phyloP scores from a whole-genome alignment of 2,329 filamentous ascomycete species.

The Trichoderma hamatum region DNA sequence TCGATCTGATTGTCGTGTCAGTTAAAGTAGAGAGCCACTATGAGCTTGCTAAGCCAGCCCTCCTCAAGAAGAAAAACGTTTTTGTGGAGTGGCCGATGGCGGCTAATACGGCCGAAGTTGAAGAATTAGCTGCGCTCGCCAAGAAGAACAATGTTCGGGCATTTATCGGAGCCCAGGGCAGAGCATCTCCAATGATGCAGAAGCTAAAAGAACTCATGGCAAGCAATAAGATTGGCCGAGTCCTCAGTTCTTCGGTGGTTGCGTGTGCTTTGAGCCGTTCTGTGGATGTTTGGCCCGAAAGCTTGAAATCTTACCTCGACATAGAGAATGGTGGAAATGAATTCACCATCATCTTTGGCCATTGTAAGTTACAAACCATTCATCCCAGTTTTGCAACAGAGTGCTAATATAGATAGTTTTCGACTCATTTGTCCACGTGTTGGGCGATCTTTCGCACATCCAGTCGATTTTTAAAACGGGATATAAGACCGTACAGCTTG shows the following conservation, averaged over 20 bases:
- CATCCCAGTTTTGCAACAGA: neutral
- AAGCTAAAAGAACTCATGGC: slow-evolving; percentile 28
- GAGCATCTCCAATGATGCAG: slow-evolving; percentile 43
- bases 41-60: slow-evolving; percentile 31
- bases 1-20: slow-evolving; percentile 55
- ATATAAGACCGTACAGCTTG: slow-evolving; percentile 30
- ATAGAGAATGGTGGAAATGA: slow-evolving; percentile 31
- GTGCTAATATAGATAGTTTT: slow-evolving; percentile 31
- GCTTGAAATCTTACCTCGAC: slow-evolving; percentile 32
- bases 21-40: slow-evolving; percentile 55
- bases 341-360: slow-evolving; percentile 26
- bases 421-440: slow-evolving; percentile 24
- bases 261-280: neutral
- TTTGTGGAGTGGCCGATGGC: slow-evolving; percentile 60
- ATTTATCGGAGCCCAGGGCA: slow-evolving; percentile 52
- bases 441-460: slow-evolving; percentile 4
- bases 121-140: slow-evolving; percentile 44
- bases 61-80: slow-evolving; percentile 52
- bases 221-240: slow-evolving; percentile 17
- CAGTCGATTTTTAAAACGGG: slow-evolving; percentile 35
- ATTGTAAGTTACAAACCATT: neutral
- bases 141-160: slow-evolving; percentile 40
- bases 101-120: slow-evolving; percentile 41
- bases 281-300: slow-evolving; percentile 30
- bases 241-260: neutral